Conservation (phyloP, 768 basidiomycete species). For the Antrodiella citrinella region DNA sequence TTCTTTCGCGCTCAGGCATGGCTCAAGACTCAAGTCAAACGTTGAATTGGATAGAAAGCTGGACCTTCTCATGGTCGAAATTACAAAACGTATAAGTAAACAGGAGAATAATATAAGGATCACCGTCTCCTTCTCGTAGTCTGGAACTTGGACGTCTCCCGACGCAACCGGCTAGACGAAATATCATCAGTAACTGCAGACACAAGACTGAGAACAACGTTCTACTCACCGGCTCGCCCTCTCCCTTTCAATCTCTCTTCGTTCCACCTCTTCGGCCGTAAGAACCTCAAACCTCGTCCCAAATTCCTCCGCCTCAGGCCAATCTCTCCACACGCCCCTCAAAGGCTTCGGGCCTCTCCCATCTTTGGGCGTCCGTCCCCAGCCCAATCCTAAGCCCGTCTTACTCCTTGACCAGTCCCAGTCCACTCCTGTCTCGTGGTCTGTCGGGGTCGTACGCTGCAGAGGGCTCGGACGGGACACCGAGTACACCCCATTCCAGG, state of each 20-base stretch:
- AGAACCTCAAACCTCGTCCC: conserved; percentile 82
- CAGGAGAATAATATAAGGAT: background rate
- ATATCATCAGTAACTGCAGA: background rate
- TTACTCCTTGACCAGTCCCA: conserved; percentile 67
- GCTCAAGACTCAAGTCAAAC: too few species aligned
- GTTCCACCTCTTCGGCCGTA: conserved; percentile 85
- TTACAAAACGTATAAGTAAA: too few species aligned
- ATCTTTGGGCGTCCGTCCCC: conserved; percentile 70
- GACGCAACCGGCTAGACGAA: conserved; percentile 43
- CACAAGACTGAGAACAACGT: background rate
- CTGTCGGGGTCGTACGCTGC: conserved; percentile 21
- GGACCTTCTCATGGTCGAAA: too few species aligned
- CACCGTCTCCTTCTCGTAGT: conserved; percentile 19
- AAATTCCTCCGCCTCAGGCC: conserved; percentile 88
- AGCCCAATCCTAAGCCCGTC: conserved; percentile 71
- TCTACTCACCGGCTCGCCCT: conserved; percentile 64
- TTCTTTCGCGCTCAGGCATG: too few species aligned
- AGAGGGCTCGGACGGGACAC: conserved; percentile 22
- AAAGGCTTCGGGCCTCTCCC: conserved; percentile 76
- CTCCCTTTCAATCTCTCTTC: conserved; percentile 82
- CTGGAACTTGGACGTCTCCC: conserved; percentile 64
- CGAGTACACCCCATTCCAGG: conserved; percentile 88
- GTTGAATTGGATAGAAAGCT: too few species aligned
- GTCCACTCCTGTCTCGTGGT: conserved; percentile 40
- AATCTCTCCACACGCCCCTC: conserved; percentile 91